Percentiles rank a stretch among this genome's conserved stretches.
Conservation (phyloP, 495 filamentous ascomycete genomes). For the Pseudomonodictys pantanalensis region DNA sequence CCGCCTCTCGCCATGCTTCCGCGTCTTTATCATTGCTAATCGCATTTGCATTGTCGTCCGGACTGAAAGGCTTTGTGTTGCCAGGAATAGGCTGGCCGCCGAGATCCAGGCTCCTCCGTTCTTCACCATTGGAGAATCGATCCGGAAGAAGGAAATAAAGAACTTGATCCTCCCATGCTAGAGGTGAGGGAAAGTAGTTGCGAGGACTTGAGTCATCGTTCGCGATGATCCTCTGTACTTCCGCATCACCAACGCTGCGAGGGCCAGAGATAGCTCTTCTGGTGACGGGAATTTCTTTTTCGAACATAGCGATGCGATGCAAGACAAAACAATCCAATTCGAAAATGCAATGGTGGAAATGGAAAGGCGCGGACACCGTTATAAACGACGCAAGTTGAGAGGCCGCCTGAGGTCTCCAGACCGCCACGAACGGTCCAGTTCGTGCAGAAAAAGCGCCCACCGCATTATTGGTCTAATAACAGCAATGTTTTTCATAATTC, state of each 20-base stretch:
- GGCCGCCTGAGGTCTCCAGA: too few relatives aligned
- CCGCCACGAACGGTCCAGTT: too few relatives aligned
- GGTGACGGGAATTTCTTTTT: too few relatives aligned
- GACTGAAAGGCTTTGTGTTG: slow-evolving; percentile 4
- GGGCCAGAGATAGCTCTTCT: too few relatives aligned
- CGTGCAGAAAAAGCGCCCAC: too few relatives aligned
- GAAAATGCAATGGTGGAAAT: too few relatives aligned
- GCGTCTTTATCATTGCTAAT: background rate
- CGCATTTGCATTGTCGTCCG: slow-evolving; percentile 14
- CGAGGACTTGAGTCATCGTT: background rate
- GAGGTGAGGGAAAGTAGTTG: slow-evolving; percentile 20
- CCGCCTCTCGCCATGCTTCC: slow-evolving; percentile 16
- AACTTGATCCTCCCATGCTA: slow-evolving; percentile 33
- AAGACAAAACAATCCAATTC: too few relatives aligned
- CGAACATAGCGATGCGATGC: too few relatives aligned
- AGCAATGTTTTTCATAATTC: too few relatives aligned
- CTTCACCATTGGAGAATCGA: slow-evolving; percentile 29
- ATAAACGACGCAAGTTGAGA: too few relatives aligned
- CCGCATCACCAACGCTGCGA: background rate
- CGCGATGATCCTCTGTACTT: background rate
- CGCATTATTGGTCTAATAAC: too few relatives aligned
- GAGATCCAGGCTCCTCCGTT: slow-evolving; percentile 11
- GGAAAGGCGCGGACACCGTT: too few relatives aligned
- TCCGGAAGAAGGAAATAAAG: slow-evolving; percentile 36
- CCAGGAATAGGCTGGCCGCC: background rate